Evolutionary conservation across 2,329 filamentous ascomycete genomes (phyloP), one percentile per base, ranked within the genome.

Genomic region (Sporothrix curviconia): DNA sequence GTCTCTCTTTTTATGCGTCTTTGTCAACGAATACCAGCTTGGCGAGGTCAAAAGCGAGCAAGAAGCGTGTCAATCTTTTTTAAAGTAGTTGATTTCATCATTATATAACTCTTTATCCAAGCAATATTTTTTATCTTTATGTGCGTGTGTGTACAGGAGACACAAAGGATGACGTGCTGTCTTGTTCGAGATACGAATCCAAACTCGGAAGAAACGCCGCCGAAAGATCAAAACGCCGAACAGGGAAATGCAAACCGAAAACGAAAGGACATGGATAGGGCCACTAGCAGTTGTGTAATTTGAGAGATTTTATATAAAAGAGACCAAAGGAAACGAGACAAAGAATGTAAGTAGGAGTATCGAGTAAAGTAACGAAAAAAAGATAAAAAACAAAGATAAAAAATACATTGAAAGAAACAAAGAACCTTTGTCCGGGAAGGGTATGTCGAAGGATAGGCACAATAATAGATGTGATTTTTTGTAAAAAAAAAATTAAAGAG

Each of bases 1-100:
- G 44, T 51, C 30, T 55, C 50, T 58, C 51, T 56, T 44, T 19
- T 39, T 25, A 17, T 43, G 4, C 51, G 49, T 52, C 32, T 42
- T 50, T 53, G 34, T 30, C 56, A 37, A 15, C 1, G 19, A 25
- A 25, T 8, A 17, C 4, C 14, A 22, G 42, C n/a, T 22, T 22
- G 49, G 37, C n/a, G 37, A 30, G 32, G 36, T 25, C 56, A 50
- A n/a, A 32, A 6, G 5, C 6, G 28, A 32, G 28, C 28, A 5
- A 11, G 39, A 46, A 52, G 52, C 46, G 46, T 52, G 57, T 52
- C 44, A 39, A 19, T 51, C n/a, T 55, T 49, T 25, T 17, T 25
- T 6, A 37, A 36, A 40, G 34, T 55, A 58, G 30, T 24, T 58
- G 53, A 51, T 58, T 40, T 51, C 15, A 36, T 44, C 25, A 15